A percentile compares a stretch with the other conserved stretches of the same genome.
These are phyloP conservation scores for Uronychia setigera DNA, from an alignment of 73 alveolate genomes.

Conservation along the genomic window DNA sequence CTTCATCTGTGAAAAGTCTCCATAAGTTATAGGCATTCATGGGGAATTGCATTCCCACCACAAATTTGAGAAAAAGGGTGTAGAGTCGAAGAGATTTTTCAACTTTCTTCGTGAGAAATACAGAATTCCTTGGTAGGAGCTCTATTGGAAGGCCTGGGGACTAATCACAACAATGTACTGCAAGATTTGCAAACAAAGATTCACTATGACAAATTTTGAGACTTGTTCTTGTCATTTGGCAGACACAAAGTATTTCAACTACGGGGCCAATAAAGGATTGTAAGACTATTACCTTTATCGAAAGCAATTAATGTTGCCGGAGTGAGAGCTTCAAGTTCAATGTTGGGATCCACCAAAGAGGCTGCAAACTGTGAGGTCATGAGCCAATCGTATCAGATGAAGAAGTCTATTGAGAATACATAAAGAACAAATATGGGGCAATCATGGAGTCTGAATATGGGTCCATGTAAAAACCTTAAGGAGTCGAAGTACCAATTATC, in stretches of 20 bases:
- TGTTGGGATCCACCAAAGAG: slow-evolving; percentile 10
- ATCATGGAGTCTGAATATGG: not conserved
- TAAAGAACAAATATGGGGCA: not conserved
- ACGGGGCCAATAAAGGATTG: slow-evolving; percentile 43
- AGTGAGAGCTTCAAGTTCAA: slow-evolving; percentile 40
- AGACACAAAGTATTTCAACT: slow-evolving; percentile 20
- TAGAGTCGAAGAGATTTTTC: slow-evolving; percentile 9
- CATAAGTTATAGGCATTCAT: not conserved
- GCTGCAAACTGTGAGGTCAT: slow-evolving; percentile 29
- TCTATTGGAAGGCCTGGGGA: slow-evolving; percentile 44
- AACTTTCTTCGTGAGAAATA: slow-evolving; percentile 14
- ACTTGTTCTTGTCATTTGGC: slow-evolving; percentile 65
- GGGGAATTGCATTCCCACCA: not conserved
- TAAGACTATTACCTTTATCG: not conserved
- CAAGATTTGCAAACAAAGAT: not conserved
- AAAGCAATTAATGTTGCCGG: slow-evolving; percentile 55
- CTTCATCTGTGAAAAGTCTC: not conserved
- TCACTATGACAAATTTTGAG: slow-evolving; percentile 51
- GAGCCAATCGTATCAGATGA: not conserved
- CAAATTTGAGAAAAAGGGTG: slow-evolving; percentile 3
- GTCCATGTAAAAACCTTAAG: not conserved
- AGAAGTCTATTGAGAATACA: not conserved
- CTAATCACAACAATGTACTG: not conserved
- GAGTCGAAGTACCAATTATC: not conserved
- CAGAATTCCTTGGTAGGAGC: slow-evolving; percentile 14